Evolutionary conservation across 2,329 filamentous ascomycete genomes (phyloP).

Genomic region (Clarireedia monteithiana): DNA sequence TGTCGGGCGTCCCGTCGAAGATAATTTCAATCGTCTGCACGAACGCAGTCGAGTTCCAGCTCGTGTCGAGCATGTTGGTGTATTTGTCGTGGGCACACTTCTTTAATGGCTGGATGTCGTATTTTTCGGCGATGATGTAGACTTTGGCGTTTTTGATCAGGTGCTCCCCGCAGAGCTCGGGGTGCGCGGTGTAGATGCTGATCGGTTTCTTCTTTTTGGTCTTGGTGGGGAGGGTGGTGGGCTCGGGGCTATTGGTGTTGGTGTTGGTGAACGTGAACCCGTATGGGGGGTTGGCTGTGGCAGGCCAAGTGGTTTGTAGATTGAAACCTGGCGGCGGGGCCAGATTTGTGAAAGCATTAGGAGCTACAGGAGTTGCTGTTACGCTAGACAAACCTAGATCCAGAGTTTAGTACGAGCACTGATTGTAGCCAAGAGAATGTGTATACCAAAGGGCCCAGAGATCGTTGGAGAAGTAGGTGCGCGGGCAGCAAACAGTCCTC

Average conservation of each 20-base stretch:
- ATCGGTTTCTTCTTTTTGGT: not conserved
- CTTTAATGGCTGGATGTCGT: conserved; percentile 13
- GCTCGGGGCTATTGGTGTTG: not conserved
- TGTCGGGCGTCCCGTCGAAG: conserved; percentile 12
- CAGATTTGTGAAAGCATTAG: no score
- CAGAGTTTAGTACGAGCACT: no score
- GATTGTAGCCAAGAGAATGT: no score
- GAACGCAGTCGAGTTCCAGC: conserved; percentile 8
- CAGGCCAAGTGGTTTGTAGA: no score
- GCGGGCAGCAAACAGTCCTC: no score
- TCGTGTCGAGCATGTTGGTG: not conserved
- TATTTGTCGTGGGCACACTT: conserved; percentile 8
- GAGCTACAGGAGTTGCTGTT: no score
- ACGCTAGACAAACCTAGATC: no score
- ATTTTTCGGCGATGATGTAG: conserved; percentile 14
- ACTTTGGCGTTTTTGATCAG: conserved; percentile 11
- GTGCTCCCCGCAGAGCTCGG: not conserved
- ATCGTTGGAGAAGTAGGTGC: no score
- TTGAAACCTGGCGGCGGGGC: no score
- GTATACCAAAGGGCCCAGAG: no score
- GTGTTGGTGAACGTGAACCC: not conserved
- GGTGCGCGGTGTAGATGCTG: not conserved
- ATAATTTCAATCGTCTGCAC: conserved; percentile 9
- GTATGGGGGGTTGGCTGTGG: no score
- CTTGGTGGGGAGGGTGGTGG: not conserved